Evolutionary conservation across 768 basidiomycete genomes (phyloP), one percentile per base, ranked within the genome.

Genomic region (Tulasnella sp.): DNA sequence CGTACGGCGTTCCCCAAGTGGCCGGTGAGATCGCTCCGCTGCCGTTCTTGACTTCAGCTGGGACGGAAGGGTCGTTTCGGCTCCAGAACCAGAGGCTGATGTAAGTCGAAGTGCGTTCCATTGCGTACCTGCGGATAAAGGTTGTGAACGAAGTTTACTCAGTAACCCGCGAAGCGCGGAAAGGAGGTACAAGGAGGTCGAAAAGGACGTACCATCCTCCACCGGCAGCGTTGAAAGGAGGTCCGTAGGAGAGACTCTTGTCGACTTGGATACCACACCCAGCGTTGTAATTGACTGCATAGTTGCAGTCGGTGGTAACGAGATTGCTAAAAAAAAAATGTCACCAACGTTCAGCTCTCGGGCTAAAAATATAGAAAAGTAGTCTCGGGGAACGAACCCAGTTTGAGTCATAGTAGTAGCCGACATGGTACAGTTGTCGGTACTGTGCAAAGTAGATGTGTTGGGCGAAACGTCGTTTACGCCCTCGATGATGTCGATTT

Each of bases 131-230:
- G 64, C n/a, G n/a, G n/a, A n/a, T n/a, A n/a, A n/a, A n/a, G 31
- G 45, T 25, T 6, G 7, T 12, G 25, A 75, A n/a, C 0, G 31
- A 64, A 31, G 25, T 34, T 64, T 2, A 1, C 11, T 64, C 8
- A 64, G 58, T 31, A 31, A 49, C 2, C 9, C n/a, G 5, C 19
- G n/a, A 22, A 49, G 4, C 4, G 45, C 9, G 5, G 45, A 19
- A 19, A 19, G 45, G 1, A 49, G 75, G 19, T 38, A 42, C 52
- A 2, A 52, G 22, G 34, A n/a, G 17, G 40, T n/a, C n/a, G 8
- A 39, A 1, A 45, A 40, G 67, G 12, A 80, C 83, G 73, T 81
- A 84, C 81, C 81, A 83, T 8, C 83, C 83, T 25, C 83, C 83
- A 42, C 82, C 81, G 22, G 79, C 79, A 70, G 45, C 42, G 64